Percentiles rank a stretch among this genome's conserved stretches.
phyloP scores from a whole-genome alignment of 2,329 filamentous ascomycete species.

The Diaporthe caulivora region DNA sequence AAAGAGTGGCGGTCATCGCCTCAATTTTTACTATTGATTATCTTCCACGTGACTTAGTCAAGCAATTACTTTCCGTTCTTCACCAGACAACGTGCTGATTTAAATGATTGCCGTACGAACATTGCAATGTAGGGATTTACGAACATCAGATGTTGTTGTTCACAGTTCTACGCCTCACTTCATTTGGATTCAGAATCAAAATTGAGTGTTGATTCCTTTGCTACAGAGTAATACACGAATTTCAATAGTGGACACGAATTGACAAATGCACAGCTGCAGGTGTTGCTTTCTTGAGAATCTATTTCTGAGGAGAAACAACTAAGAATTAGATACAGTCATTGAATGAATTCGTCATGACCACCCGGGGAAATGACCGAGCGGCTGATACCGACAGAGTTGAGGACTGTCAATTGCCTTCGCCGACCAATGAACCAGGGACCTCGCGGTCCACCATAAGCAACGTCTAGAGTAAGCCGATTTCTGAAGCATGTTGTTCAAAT shows the following conservation, averaged over 20 bases:
- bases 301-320: neutral
- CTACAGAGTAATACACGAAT: too few relatives aligned
- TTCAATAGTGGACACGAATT: neutral
- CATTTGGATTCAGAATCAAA: too few relatives aligned
- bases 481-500: neutral
- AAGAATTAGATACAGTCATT: neutral
- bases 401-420: neutral
- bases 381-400: constrained; percentile 6
- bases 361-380: neutral
- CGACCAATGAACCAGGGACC: neutral
- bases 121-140: neutral
- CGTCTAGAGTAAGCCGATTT: neutral
- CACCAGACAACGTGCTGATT: neutral
- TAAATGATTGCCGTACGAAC: neutral
- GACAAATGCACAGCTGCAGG: too few relatives aligned
- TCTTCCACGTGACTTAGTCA: too few relatives aligned
- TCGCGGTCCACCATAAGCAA: neutral
- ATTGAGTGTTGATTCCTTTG: too few relatives aligned
- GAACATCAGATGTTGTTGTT: too few relatives aligned
- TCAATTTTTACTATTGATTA: too few relatives aligned
- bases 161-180: too few relatives aligned
- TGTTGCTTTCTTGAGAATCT: too few relatives aligned
- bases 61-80: too few relatives aligned
- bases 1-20: too few relatives aligned
- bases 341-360: neutral